These are phyloP conservation scores for Paradendryphiella salina DNA, from an alignment of 2,329 filamentous ascomycete genomes.

Conservation along the genomic window DNA sequence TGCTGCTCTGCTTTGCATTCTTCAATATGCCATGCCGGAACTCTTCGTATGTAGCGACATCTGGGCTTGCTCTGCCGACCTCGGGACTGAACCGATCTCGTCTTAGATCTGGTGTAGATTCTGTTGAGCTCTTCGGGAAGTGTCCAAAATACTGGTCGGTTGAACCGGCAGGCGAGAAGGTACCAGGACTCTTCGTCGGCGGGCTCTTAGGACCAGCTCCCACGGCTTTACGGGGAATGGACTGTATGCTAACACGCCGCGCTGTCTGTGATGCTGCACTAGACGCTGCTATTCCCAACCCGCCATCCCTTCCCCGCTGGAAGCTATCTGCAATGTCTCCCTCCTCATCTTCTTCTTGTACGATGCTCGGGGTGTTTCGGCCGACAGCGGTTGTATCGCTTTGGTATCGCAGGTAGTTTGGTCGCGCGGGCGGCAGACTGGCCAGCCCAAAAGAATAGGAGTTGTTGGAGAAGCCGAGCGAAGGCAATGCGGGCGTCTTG, in stretches of 20 bases:
- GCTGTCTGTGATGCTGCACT: constrained; percentile 18
- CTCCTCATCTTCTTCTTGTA: constrained; percentile 41
- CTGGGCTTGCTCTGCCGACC: constrained; percentile 29
- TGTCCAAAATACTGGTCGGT: constrained; percentile 35
- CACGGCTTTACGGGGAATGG: constrained; percentile 27
- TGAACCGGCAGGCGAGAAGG: constrained; percentile 33
- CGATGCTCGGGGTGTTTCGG: constrained; percentile 30
- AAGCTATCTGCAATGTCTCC: constrained; percentile 38
- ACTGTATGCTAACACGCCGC: constrained; percentile 28
- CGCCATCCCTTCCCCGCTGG: constrained; percentile 23
- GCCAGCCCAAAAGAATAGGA: constrained; percentile 32
- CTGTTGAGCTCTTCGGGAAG: constrained; percentile 32
- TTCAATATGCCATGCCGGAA: constrained; percentile 33
- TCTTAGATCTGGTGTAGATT: constrained; percentile 41
- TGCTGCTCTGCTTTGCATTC: constrained; percentile 23
- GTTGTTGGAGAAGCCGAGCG: constrained; percentile 32
- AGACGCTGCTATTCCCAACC: constrained; percentile 43
- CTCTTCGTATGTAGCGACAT: constrained; percentile 35
- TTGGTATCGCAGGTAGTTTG: constrained; percentile 43
- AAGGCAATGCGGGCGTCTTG: constrained; percentile 33
- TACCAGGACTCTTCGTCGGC: constrained; percentile 22
- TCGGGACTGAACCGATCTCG: constrained; percentile 28
- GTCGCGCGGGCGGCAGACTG: constrained; percentile 35
- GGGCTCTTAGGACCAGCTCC: constrained; percentile 24
- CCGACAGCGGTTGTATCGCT: constrained; percentile 44